Evolutionary conservation across 306 rosid genomes (phyloP), one percentile per base, ranked within the genome.

Genomic region (Ammopiptanthus mongolicus): DNA sequence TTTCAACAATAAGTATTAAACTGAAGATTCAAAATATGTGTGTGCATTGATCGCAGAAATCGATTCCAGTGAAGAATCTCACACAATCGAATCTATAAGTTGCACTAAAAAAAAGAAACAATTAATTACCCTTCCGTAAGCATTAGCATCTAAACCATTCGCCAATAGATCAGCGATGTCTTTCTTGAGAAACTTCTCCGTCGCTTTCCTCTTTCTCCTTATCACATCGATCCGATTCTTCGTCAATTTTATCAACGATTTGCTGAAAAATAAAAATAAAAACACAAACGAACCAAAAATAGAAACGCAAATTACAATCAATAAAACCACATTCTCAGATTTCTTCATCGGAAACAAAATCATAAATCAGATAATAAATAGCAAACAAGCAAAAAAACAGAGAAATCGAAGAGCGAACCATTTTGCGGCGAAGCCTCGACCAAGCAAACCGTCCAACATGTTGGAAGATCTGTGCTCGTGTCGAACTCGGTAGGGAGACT

Each of bases 171-270:
- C 97, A 75, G 92, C 99, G 8, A 95, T 82, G 62, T 95, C 99
- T 60, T 88, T 85, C 92, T 84, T 90, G 42, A 95, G 78, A 83
- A 92, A 90, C 89, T 90, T 95, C 91, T 92, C 92, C 63, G 96
- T 86, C 33, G 98, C 99, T 77, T 86, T 92, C 84, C 91, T 87
- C 94, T 86, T 96, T 85, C 97, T 88, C 87, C 92, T 88, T 63
- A 96, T 80, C 86, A 85, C 90, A 83, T 96, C 97, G 90, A 96
- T 96, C 90, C 98, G 96, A 75, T 82, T 84, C 82, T 90, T 96
- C 73, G 91, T 92, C 86, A 73, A 67, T 78, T 96, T 90, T 65
- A 96, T 86, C 89, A 83, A 66, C 79, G 96, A 84, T 82, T 96
- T 92, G 75, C 98, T 95, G 67, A 63, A 68, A 83, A 66, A 5